A percentile compares a stretch with the other conserved stretches of the same genome.
phyloP scores from a whole-genome alignment of 768 basidiomycete genomes.

The Kondoa subrosea region DNA sequence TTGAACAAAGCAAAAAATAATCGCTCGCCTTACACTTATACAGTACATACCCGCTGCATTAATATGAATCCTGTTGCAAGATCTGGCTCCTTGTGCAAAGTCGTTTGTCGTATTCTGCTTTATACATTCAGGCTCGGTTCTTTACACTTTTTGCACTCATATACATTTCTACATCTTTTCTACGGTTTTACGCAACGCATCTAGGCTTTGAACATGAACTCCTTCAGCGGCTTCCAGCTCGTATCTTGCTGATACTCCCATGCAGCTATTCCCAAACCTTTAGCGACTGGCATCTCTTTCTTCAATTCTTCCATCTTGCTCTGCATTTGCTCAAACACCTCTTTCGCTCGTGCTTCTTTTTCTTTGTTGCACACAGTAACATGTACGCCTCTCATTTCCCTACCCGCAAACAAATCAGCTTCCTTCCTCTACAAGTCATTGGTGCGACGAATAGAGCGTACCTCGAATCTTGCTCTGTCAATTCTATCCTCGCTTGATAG shows the following conservation, averaged over 20 bases:
- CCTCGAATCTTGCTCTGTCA: background rate
- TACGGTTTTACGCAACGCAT: too few relatives aligned
- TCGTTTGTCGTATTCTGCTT: too few relatives aligned
- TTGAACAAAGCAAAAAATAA: constrained; percentile 30
- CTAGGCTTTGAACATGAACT: background rate
- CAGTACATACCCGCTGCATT: background rate
- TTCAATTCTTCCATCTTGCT: background rate
- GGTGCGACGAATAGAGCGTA: too few relatives aligned
- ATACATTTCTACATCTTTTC: too few relatives aligned
- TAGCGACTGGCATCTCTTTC: background rate
- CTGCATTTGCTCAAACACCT: background rate
- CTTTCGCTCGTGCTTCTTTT: background rate
- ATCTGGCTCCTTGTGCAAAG: too few relatives aligned
- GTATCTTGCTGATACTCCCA: background rate
- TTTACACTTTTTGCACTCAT: too few relatives aligned
- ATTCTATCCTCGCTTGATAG: background rate
- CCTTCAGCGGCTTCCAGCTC: background rate
- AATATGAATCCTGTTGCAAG: background rate
- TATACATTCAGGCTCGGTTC: too few relatives aligned
- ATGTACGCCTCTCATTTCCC: background rate
- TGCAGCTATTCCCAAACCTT: background rate
- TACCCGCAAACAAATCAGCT: too few relatives aligned
- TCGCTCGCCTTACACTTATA: too few relatives aligned
- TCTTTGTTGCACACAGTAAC: background rate
- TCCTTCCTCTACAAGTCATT: too few relatives aligned